These are phyloP conservation scores for Liquidambar formosana DNA, from an alignment of 164 flowering plant species.

Conservation along the genomic window DNA sequence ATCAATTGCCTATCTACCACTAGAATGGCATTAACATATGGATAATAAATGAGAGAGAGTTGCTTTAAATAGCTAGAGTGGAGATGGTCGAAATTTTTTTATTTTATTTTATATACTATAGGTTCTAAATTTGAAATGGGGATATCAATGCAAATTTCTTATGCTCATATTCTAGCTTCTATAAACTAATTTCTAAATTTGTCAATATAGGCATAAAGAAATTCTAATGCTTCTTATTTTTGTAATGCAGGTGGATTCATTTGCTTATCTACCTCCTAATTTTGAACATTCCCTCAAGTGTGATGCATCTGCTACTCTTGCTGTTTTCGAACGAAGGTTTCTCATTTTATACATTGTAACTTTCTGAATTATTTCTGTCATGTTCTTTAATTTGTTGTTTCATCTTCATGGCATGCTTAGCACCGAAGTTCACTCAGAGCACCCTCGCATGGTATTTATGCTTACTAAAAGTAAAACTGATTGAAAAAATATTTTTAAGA, in stretches of 20 bases:
- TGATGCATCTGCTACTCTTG: constrained; percentile 67
- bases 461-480: neutral
- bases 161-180: neutral
- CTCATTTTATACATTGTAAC: constrained; percentile 9
- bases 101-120: too few species aligned
- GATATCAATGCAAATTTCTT: neutral
- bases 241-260: constrained; percentile 80
- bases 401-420: neutral
- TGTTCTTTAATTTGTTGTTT: neutral
- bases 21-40: too few species aligned
- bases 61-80: too few species aligned
- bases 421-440: neutral
- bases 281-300: constrained; percentile 54
- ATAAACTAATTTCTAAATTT: neutral
- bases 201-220: neutral
- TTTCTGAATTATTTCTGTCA: constrained; percentile 3
- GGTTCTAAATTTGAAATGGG: neutral
- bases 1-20: too few species aligned
- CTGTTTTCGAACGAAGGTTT: constrained; percentile 84
- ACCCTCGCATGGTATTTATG: neutral
- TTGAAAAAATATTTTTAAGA: neutral
- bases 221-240: constrained; percentile 5
- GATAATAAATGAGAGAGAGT: too few species aligned
- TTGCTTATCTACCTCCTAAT: constrained; percentile 87
- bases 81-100: too few species aligned